Conservation (phyloP, 2,329 filamentous ascomycete species). For the Alternaria triticina region DNA sequence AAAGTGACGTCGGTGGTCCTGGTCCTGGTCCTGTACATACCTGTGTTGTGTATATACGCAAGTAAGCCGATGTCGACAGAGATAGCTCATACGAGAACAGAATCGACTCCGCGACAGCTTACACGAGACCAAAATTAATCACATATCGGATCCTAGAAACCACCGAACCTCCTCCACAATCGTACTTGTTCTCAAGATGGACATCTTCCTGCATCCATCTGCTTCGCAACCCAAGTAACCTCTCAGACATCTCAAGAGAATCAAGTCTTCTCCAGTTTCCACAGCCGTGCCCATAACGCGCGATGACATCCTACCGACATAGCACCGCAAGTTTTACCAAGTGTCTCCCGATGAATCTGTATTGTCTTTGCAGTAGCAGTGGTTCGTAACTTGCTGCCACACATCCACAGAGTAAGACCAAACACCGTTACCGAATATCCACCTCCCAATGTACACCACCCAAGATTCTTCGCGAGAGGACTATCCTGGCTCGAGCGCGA, state of each 20-base stretch:
- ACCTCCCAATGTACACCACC: no score
- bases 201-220: no score
- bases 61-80: not conserved
- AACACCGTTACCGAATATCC: no score
- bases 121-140: not conserved
- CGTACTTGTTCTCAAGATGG: no score
- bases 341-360: not conserved
- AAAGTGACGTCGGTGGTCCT: not conserved
- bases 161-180: not conserved
- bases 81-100: not conserved
- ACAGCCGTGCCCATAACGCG: not conserved
- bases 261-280: no score
- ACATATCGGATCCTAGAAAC: accelerated
- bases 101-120: no score
- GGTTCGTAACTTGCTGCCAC: not conserved
- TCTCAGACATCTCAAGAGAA: no score
- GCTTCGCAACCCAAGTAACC: not conserved
- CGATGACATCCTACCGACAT: not conserved
- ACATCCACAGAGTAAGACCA: not conserved
- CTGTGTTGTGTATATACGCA: not conserved
- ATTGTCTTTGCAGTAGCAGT: not conserved
- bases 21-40: not conserved
- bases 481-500: no score
- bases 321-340: not conserved
- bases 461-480: no score